Conservation (phyloP, 495 filamentous ascomycete species). For the Penicillium alfredii region DNA sequence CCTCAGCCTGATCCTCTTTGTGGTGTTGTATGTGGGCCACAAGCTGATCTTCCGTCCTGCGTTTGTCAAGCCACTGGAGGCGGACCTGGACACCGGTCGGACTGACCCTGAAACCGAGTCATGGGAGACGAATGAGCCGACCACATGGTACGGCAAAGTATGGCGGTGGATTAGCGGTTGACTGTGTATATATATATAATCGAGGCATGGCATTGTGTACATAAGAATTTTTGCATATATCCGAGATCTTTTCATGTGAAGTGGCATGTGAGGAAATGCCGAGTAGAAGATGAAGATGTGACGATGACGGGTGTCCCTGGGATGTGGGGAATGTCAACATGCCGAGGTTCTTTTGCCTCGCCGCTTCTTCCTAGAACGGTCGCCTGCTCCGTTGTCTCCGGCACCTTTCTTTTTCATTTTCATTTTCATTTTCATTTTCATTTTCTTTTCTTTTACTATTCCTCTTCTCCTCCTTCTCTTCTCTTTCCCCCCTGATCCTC, state of each 20-base stretch:
- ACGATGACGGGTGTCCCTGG: too few relatives aligned
- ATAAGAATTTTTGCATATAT: constrained; percentile 1
- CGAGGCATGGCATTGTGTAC: constrained; percentile 1
- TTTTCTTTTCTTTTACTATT: constrained; percentile 13
- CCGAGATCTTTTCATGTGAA: constrained; percentile 2
- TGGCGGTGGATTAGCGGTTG: constrained; percentile 22
- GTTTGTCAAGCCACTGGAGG: constrained; percentile 39
- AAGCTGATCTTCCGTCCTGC: constrained; percentile 44
- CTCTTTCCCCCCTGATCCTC: constrained; percentile 4
- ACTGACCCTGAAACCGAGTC: constrained; percentile 34
- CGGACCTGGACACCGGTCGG: constrained; percentile 46
- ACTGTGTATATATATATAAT: constrained; percentile 1
- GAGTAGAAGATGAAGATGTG: not conserved
- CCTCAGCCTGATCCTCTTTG: constrained; percentile 56
- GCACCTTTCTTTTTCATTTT: too few relatives aligned
- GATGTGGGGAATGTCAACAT: too few relatives aligned
- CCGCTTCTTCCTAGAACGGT: too few relatives aligned
- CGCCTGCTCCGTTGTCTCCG: too few relatives aligned
- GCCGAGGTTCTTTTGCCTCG: not conserved
- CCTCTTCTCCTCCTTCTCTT: constrained; percentile 2
- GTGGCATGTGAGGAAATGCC: not conserved
- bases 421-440: constrained; percentile 9
- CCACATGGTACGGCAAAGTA: constrained; percentile 33
- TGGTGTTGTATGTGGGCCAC: constrained; percentile 52
- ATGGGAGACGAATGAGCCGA: constrained; percentile 41